A percentile compares a stretch with the other conserved stretches of the same genome.
Conservation (phyloP, 805 yeast genomes). For the Debaryomyces hansenii region DNA sequence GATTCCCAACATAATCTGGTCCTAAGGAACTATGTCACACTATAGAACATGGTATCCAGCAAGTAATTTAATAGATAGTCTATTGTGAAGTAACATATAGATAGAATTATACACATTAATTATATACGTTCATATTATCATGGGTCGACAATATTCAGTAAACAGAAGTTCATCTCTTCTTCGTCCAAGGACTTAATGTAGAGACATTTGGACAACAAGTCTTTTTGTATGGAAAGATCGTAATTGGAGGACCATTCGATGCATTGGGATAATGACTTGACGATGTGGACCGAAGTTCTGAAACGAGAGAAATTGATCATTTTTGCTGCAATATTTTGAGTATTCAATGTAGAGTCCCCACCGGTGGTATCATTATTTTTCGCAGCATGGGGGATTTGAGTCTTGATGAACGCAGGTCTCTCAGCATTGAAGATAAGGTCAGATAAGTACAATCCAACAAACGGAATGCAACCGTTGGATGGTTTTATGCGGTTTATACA, state of each 20-base stretch:
- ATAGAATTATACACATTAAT: too few relatives aligned
- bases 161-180: constrained; percentile 59
- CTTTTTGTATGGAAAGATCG: constrained; percentile 53
- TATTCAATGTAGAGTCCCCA: constrained; percentile 2
- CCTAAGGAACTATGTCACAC: too few relatives aligned
- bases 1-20: too few relatives aligned
- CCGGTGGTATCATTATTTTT: constrained; percentile 3
- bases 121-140: not conserved
- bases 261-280: constrained; percentile 72
- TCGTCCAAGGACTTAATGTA: constrained; percentile 74
- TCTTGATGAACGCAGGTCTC: constrained; percentile 49
- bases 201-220: constrained; percentile 77
- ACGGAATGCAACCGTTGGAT: constrained; percentile 82
- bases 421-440: constrained; percentile 79
- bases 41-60: too few relatives aligned
- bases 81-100: too few relatives aligned
- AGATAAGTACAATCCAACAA: constrained; percentile 79
- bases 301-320: constrained; percentile 78
- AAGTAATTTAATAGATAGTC: too few relatives aligned
- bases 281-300: constrained; percentile 71
- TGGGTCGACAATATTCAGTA: not conserved
- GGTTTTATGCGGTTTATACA: constrained; percentile 61
- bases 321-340: constrained; percentile 13
- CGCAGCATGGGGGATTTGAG: constrained; percentile 10
- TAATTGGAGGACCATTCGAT: constrained; percentile 85